Base-by-base conservation (phyloP, 768 basidiomycete genomes). In the Lenzites betulinus region DNA sequence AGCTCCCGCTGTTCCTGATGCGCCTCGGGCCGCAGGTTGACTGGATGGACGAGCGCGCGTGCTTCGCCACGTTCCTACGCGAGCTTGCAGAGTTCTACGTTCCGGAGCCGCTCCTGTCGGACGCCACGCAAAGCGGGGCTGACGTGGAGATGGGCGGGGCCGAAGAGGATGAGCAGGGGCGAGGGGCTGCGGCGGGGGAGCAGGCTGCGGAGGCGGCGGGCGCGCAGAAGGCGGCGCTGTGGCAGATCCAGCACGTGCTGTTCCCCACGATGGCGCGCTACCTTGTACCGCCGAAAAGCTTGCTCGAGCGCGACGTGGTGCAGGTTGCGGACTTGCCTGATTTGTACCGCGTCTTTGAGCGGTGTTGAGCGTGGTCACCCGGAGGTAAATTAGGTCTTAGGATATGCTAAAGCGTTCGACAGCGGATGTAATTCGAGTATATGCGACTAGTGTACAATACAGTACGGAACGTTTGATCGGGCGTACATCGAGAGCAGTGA, bases 21-120 rank as follows among this genome's bases (percentile, higher is more conserved):
- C 83, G 94, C 42, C 83, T 97, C 7, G 95, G 93, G 0, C 92
- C 94, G n/a, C 89, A 98, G 91, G 93, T 98, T 26, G 80, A 95
- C 67, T 99, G 97, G 97, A 79, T 81, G 20, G 80, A 82, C 0
- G 97, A 99, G 70, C 78, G 78, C 28, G 88, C 85, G 59, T 99
- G 97, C 69, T 98, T 99, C 70, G 81, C 83, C 20, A 82, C 86
- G 0, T 90, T 98, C 70, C 77, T 96, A 28, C 86, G 88, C 36
- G 97, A 99, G 72, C 78, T 99, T 7, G 93, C 95, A 2, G 92
- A 85, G 71, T 98, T 98, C 76, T 94, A 97, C 71, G 82, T 86
- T 0, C 91, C 93, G 1, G 83, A 86, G 41, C 84, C 83, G 3
- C 66, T 79, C 1, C 58, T 70, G 0, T 67, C 75, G 5, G 52